Conservation (phyloP, 371 early-diverging fungal genomes). For the Rhizopus microsporus region DNA sequence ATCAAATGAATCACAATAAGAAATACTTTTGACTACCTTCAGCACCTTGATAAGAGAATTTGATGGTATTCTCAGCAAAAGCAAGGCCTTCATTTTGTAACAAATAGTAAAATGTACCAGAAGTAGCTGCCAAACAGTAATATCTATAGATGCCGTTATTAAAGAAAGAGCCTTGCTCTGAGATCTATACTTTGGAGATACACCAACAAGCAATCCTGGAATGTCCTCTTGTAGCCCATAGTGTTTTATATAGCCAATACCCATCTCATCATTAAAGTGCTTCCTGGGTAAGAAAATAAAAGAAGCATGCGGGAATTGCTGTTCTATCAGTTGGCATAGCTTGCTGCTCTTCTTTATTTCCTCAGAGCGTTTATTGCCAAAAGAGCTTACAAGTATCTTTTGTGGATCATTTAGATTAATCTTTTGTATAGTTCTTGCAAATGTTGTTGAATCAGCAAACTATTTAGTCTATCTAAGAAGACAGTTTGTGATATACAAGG, state of each 20-base stretch:
- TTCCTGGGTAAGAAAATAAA: conserved; percentile 55
- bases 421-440: conserved; percentile 62
- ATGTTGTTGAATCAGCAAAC: conserved; percentile 70
- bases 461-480: conserved; percentile 18
- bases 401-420: conserved; percentile 60
- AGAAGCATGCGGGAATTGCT: conserved; percentile 40
- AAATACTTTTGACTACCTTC: conserved; percentile 35
- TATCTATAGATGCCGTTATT: conserved; percentile 36
- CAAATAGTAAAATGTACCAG: conserved; percentile 59
- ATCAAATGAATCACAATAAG: neutral
- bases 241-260: conserved; percentile 46
- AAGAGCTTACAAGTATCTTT: conserved; percentile 43
- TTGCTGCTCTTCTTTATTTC: conserved; percentile 32
- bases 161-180: neutral
- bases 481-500: neutral
- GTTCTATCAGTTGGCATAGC: conserved; percentile 50
- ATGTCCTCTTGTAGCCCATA: conserved; percentile 50
- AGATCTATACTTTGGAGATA: conserved; percentile 47
- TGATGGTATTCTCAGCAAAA: conserved; percentile 60
- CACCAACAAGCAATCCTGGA: conserved; percentile 39
- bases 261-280: conserved; percentile 61
- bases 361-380: neutral
- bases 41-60: conserved; percentile 63
- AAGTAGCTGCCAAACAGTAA: conserved; percentile 57
- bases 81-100: conserved; percentile 49